Conservation (phyloP, 805 yeast species). For the Metschnikowia bowlesiae region DNA sequence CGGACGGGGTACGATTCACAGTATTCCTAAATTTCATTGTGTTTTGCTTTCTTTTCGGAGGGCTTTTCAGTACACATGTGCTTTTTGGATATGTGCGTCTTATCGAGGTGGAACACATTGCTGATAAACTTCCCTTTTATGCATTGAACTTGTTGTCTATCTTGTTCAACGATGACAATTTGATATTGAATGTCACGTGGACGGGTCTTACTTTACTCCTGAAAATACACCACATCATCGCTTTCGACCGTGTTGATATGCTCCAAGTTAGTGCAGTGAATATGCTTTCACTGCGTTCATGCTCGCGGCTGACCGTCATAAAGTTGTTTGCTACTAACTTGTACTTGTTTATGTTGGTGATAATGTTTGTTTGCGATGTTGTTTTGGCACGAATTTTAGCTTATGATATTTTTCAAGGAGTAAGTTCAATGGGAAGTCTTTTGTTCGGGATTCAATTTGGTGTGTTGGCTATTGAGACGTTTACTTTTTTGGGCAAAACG, state of each 20-base stretch:
- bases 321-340: slow-evolving; percentile 31
- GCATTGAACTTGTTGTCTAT: slow-evolving; percentile 50
- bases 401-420: slow-evolving; percentile 49
- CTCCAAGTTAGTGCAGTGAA: slow-evolving; percentile 27
- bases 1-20: slow-evolving; percentile 12
- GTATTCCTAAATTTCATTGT: slow-evolving; percentile 17
- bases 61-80: slow-evolving; percentile 31
- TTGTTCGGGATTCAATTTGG: slow-evolving; percentile 77
- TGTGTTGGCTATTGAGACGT: slow-evolving; percentile 51
- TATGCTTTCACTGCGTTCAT: slow-evolving; percentile 15
- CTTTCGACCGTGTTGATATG: slow-evolving; percentile 49
- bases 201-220: slow-evolving; percentile 30
- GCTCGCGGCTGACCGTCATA: slow-evolving; percentile 24
- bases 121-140: slow-evolving; percentile 33
- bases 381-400: slow-evolving; percentile 50
- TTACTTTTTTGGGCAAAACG: slow-evolving; percentile 44
- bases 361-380: slow-evolving; percentile 49
- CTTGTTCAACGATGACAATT: slow-evolving; percentile 60
- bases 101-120: slow-evolving; percentile 66
- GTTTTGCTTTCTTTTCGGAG: slow-evolving; percentile 15
- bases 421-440: slow-evolving; percentile 52
- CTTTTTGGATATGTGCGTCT: slow-evolving; percentile 73
- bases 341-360: slow-evolving; percentile 40
- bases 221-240: slow-evolving; percentile 75
- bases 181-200: slow-evolving; percentile 47